phyloP scores from a whole-genome alignment of 768 basidiomycete species.

The Suillus luteus region DNA sequence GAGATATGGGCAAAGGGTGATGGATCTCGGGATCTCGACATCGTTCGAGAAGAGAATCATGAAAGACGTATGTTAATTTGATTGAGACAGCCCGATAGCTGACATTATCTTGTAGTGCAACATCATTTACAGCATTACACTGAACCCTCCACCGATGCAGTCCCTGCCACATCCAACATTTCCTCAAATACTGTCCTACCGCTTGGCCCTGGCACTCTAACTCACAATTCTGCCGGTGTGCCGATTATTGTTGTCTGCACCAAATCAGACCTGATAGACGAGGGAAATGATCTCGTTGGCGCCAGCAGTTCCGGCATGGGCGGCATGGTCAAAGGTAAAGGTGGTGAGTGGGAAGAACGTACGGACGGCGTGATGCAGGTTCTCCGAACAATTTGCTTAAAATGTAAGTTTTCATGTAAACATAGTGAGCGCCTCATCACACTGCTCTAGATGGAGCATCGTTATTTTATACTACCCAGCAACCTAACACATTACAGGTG shows the following conservation, averaged over 20 bases:
- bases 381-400: constrained; percentile 88
- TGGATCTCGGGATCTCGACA: constrained; percentile 65
- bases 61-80: constrained; percentile 68
- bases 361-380: constrained; percentile 96
- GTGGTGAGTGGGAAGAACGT: constrained; percentile 92
- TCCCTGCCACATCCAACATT: constrained; percentile 63
- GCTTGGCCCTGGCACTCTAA: constrained; percentile 81
- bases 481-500: constrained; percentile 71
- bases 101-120: constrained; percentile 59
- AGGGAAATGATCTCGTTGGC: constrained; percentile 67
- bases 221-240: constrained; percentile 83
- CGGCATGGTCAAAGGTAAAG: constrained; percentile 89
- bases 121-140: constrained; percentile 87
- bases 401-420: constrained; percentile 60
- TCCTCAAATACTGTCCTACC: constrained; percentile 72
- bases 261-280: constrained; percentile 92
- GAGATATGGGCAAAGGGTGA: constrained; percentile 80
- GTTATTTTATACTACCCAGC: constrained; percentile 87
- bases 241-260: constrained; percentile 90
- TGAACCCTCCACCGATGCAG: constrained; percentile 71
- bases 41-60: constrained; percentile 75
- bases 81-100: constrained; percentile 4
- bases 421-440: not conserved
- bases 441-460: constrained; percentile 77
- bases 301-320: constrained; percentile 80